phyloP scores from a whole-genome alignment of 768 basidiomycete genomes.

The Auricularia sp. region DNA sequence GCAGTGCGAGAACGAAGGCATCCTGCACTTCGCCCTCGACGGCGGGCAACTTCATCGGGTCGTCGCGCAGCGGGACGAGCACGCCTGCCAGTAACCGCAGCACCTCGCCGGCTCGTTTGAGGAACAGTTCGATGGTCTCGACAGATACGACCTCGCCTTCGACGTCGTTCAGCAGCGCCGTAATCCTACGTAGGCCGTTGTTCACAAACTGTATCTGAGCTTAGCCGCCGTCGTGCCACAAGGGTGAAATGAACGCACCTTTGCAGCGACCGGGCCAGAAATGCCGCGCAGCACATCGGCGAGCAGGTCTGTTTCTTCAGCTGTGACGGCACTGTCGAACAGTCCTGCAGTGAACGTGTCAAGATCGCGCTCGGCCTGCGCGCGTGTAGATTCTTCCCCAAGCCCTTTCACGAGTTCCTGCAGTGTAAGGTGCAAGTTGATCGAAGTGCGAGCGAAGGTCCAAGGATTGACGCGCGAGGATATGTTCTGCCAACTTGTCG shows the following conservation, averaged over 20 bases:
- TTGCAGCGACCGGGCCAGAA: slow-evolving; percentile 52
- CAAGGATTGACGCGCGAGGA: slow-evolving; percentile 68
- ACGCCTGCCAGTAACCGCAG: slow-evolving; percentile 60
- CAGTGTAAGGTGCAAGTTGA: slow-evolving; percentile 66
- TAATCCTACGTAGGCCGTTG: slow-evolving; percentile 57
- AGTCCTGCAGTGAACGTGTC: slow-evolving; percentile 57
- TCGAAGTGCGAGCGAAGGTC: slow-evolving; percentile 72
- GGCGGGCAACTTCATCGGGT: slow-evolving; percentile 30
- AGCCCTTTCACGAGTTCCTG: slow-evolving; percentile 64
- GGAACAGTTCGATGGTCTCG: slow-evolving; percentile 22
- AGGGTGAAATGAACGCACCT: slow-evolving; percentile 32
- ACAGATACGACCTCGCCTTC: slow-evolving; percentile 10
- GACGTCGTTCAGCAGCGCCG: slow-evolving; percentile 36
- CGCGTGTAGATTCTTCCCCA: slow-evolving; percentile 40
- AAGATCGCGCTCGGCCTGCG: slow-evolving; percentile 49
- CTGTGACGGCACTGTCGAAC: slow-evolving; percentile 62
- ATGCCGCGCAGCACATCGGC: slow-evolving; percentile 73
- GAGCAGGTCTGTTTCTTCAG: slow-evolving; percentile 73
- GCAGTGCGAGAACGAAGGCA: slow-evolving; percentile 41
- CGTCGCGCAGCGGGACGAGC: slow-evolving; percentile 51
- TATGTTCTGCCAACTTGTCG: slow-evolving; percentile 45
- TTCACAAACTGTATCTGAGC: slow-evolving; percentile 51
- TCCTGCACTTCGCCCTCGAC: slow-evolving; percentile 50
- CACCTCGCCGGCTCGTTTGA: slow-evolving; percentile 53
- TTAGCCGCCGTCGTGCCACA: neutral